These are phyloP conservation scores for Candolleomyces eurysporus DNA, from an alignment of 768 basidiomycete species.

Conservation along the genomic window DNA sequence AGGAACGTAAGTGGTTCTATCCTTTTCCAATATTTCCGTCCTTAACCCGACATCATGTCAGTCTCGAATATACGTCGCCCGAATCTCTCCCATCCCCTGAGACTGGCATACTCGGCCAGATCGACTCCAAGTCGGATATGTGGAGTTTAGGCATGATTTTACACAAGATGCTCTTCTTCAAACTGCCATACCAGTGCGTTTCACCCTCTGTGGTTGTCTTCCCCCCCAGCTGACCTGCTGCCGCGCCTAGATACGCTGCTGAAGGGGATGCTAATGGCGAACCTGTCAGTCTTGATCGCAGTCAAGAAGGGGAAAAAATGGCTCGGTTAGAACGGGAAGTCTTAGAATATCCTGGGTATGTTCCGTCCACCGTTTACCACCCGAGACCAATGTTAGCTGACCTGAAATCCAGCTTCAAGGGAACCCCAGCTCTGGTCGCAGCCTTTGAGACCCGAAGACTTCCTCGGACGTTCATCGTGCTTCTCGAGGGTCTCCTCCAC, in stretches of 20 bases:
- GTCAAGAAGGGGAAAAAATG: constrained; percentile 58
- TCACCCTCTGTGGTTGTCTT: not conserved
- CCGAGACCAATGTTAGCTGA: not conserved
- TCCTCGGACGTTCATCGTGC: constrained; percentile 64
- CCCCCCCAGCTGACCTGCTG: not conserved
- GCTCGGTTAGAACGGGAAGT: constrained; percentile 74
- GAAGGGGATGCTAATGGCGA: constrained; percentile 52
- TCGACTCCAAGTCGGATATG: constrained; percentile 91
- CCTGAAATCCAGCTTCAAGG: constrained; percentile 41
- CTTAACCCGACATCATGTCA: constrained; percentile 20
- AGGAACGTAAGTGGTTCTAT: constrained; percentile 67
- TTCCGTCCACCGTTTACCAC: constrained; percentile 1
- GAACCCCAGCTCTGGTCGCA: constrained; percentile 46
- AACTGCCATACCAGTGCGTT: constrained; percentile 66
- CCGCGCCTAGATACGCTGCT: constrained; percentile 49
- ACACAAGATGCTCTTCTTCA: constrained; percentile 90
- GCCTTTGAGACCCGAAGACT: constrained; percentile 71
- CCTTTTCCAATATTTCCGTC: not conserved
- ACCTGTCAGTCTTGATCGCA: constrained; percentile 25
- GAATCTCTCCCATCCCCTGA: constrained; percentile 75
- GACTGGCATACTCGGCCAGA: constrained; percentile 63
- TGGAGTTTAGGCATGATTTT: constrained; percentile 98
- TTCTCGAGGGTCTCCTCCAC: constrained; percentile 72
- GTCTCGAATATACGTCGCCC: constrained; percentile 85
- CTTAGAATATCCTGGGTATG: constrained; percentile 68